These are phyloP conservation scores for Thoreauomyces humboldtii DNA, from an alignment of 192 early-diverging fungal genomes.

Conservation along the genomic window DNA sequence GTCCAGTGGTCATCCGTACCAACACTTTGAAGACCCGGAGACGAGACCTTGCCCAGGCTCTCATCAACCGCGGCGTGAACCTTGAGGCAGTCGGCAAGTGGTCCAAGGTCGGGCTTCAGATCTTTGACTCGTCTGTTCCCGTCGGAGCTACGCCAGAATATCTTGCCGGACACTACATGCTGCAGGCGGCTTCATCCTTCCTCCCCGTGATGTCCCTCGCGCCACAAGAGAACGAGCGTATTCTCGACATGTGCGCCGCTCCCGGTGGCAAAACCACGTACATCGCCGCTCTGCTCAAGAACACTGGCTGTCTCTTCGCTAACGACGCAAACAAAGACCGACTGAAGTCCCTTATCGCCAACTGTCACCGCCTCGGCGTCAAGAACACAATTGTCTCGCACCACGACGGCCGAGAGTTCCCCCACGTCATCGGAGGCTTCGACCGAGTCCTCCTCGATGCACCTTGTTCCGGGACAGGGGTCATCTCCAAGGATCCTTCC, in stretches of 20 bases:
- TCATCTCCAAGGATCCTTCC: conserved; percentile 96
- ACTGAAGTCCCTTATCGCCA: conserved; percentile 85
- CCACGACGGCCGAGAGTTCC: conserved; percentile 98
- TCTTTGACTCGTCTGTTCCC: conserved; percentile 94
- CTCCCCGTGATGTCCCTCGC: conserved; percentile 94
- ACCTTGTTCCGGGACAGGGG: conserved; percentile 97
- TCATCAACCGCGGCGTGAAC: conserved; percentile 95
- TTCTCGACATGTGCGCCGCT: conserved; percentile 96
- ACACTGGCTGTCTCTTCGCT: conserved; percentile 95
- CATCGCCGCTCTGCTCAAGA: conserved; percentile 92
- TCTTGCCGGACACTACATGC: conserved; percentile 98
- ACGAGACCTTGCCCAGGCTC: conserved; percentile 88
- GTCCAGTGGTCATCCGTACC: conserved; percentile 94
- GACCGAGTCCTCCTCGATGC: conserved; percentile 96
- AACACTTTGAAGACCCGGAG: conserved; percentile 94
- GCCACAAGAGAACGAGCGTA: conserved; percentile 90
- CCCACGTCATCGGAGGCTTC: conserved; percentile 93
- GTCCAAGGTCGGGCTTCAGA: conserved; percentile 94
- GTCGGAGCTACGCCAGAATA: conserved; percentile 98
- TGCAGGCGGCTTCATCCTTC: conserved; percentile 97
- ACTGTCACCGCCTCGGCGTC: conserved; percentile 86
- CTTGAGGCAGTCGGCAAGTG: conserved; percentile 98
- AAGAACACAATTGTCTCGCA: conserved; percentile 88
- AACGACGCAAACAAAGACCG: conserved; percentile 97
- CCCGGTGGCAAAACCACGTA: conserved; percentile 98